Base-by-base conservation (phyloP, 1,284 basidiomycete genomes). In the Ganoderma meredithae region DNA sequence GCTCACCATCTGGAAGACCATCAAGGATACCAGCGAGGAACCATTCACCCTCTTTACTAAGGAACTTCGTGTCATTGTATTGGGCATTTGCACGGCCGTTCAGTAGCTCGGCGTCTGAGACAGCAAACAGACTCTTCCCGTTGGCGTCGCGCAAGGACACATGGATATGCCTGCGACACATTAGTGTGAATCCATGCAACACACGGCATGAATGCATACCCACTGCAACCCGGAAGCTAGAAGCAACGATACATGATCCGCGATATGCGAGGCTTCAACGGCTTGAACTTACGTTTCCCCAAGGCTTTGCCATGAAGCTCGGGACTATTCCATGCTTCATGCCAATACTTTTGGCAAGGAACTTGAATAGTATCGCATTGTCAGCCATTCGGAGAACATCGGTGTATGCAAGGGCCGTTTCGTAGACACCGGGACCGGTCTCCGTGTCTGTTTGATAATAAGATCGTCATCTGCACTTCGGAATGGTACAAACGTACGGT, bases 251-350 rank as follows among this genome's bases (percentile, higher is more conserved):
- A 8, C 1, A 22, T 15, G 15, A 63, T 39, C 27, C 4, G n/a
- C 22, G 43, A 60, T 25, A 5, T 22, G 13, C 39, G 58, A 41
- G 9, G 8, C 33, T 12, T 10, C 12, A 15, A 15, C 7, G 12
- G 19, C 13, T 13, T 47, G 9, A 31, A 36, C 91, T 77, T 76
- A 96, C 95, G 76, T 95, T 90, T 61, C 90, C 91, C 92, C 93
- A 97, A 27, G 97, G 97, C 76, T 98, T 98, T 0, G 97, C 97
- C 97, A 99, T 99, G 80, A 99, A 99, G 67, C 95, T 97, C 0
- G 97, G 97, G 60, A 95, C 86, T 64, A 99, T 86, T 9, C 93
- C 94, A 72, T 93, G 85, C 78, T 93, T 90, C 87, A 98, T 95
- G 0, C 97, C 97, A 3, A 97, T 81, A 71, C 94, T 96, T 83